Evolutionary conservation across 208 protist species (phyloP), one percentile per base, ranked within the genome.

Genomic region (Trypanosoma vivax): DNA sequence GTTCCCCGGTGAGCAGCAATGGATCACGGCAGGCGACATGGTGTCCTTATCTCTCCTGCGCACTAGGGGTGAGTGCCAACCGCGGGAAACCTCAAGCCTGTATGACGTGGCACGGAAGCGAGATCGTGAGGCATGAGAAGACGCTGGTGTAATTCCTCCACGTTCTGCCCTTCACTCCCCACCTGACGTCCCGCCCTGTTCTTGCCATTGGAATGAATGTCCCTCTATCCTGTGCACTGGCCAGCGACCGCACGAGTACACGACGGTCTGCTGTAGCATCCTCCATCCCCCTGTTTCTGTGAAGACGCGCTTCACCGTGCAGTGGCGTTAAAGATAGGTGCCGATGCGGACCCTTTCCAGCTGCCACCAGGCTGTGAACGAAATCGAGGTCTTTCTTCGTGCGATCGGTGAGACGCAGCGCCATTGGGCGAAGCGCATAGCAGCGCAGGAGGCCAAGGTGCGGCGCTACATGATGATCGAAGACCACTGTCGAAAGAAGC

Each of bases 401-500:
- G 58, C 69, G 24, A 74, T 84, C 61, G 59, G 54, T 19, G 41
- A 65, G 14, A 73, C 81, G 0, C 72, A 87, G 61, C 74, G 78
- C 9, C 66, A 65, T 3, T 92, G 84, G 84, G 53, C 58, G 19
- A 70, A 73, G 30, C 65, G 69, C 38, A 83, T 92, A 30, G 63
- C 67, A 5, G 37, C 54, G 7, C 66, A 81, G 28, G 84, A 92
- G 61, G 85, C 40, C 13, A 59, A 85, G 21, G 77, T 92, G 10
- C 79, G 84, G 13, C 54, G 73, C 1, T 60, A 78, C 21, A 92
- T 92, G 84, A 74, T 87, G 39, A 40, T 75, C n/a, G 79, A 92
- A 59, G 77, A 87, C 43, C 70, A 82, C 39, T 73, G 68, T 39
- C 56, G 76, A 19, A 72, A 82, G 29, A 65, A 65, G 45, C 73